Evolutionary conservation across 169 alveolate species (phyloP).

Genomic region (Babesia sp.): DNA sequence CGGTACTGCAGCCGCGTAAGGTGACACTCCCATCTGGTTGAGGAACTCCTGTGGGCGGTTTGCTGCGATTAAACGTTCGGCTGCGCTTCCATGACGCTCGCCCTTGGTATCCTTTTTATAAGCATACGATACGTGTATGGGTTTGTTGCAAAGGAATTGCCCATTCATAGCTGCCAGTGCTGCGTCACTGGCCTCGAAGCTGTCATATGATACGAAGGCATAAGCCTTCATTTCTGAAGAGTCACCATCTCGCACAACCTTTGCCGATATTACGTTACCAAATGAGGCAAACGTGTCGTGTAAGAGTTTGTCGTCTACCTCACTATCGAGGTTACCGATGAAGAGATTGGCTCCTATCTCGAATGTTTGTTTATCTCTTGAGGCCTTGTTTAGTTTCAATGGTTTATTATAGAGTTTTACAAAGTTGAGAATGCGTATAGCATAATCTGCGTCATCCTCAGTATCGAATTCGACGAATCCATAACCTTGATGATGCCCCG

Average conservation of each 20-base stretch:
- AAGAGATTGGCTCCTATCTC: conserved; percentile 98
- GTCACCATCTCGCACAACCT: conserved; percentile 92
- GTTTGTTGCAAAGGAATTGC: conserved; percentile 93
- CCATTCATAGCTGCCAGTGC: conserved; percentile 96
- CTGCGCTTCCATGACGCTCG: conserved; percentile 89
- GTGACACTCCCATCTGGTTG: conserved; percentile 60
- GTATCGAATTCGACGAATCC: conserved; percentile 97
- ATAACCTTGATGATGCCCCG: conserved; percentile 82
- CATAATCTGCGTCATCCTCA: conserved; percentile 97
- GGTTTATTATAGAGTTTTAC: conserved; percentile 96
- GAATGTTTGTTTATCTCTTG: conserved; percentile 93
- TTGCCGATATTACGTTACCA: conserved; percentile 88
- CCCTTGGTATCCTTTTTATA: conserved; percentile 95
- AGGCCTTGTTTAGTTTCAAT: conserved; percentile 95
- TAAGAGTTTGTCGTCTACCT: conserved; percentile 95
- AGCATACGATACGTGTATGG: conserved; percentile 96
- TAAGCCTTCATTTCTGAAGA: conserved; percentile 90
- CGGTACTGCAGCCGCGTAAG: conserved; percentile 24
- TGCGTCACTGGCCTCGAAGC: conserved; percentile 98
- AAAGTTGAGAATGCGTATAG: conserved; percentile 96
- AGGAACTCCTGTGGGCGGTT: conserved; percentile 73
- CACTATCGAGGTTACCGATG: conserved; percentile 97
- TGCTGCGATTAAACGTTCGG: conserved; percentile 88
- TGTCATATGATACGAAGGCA: conserved; percentile 96
- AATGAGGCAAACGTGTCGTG: conserved; percentile 95